phyloP scores from a whole-genome alignment of 768 basidiomycete species.

The Pleurotus platypus region DNA sequence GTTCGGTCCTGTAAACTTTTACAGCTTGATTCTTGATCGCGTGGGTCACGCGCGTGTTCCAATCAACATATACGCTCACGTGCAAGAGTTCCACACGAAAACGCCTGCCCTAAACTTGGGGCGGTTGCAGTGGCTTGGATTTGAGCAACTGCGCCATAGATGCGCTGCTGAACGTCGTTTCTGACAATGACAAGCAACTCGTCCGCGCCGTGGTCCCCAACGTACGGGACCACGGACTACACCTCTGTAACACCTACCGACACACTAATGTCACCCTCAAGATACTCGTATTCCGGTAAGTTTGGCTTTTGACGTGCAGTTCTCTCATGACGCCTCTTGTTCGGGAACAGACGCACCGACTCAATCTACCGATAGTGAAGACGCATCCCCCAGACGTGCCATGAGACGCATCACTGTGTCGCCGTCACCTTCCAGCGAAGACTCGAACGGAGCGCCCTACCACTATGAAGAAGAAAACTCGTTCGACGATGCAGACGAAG shows the following conservation, averaged over 20 bases:
- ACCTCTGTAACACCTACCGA: conserved; percentile 48
- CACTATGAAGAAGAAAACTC: conserved; percentile 45
- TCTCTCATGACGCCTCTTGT: too few species aligned
- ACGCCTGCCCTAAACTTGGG: conserved; percentile 31
- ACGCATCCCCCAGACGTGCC: conserved; percentile 33
- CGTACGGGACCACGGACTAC: conserved; percentile 57
- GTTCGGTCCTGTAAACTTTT: too few species aligned
- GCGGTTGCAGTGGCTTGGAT: conserved; percentile 3
- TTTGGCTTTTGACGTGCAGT: not conserved
- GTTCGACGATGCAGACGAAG: conserved; percentile 74
- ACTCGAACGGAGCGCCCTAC: conserved; percentile 33
- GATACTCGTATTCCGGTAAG: conserved; percentile 60
- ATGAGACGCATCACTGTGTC: conserved; percentile 57
- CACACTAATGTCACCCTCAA: conserved; percentile 56
- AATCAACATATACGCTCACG: conserved; percentile 7
- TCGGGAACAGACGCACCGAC: conserved; percentile 25
- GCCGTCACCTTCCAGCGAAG: conserved; percentile 36
- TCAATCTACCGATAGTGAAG: conserved; percentile 45
- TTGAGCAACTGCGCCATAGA: conserved; percentile 3
- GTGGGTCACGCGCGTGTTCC: too few species aligned
- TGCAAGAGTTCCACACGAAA: conserved; percentile 31
- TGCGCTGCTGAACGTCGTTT: conserved; percentile 13
- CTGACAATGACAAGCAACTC: conserved; percentile 34
- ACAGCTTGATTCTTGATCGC: too few species aligned
- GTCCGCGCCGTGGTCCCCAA: conserved; percentile 57